A percentile compares a stretch with the other conserved stretches of the same genome.
Evolutionary conservation across 805 yeast genomes (phyloP).

Genomic region (Vanderwaltozyma yarrowii): DNA sequence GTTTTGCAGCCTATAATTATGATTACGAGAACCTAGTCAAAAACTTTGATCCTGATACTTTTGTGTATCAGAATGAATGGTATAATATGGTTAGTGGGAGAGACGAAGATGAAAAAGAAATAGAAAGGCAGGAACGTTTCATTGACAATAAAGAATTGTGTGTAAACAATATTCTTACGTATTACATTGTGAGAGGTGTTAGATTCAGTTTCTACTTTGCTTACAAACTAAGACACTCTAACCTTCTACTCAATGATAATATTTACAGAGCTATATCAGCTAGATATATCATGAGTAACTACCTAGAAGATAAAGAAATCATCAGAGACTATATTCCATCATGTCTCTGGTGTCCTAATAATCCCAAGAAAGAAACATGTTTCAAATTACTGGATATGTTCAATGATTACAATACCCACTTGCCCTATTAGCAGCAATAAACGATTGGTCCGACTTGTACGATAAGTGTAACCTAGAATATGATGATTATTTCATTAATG

Average conservation of each 20-base stretch:
- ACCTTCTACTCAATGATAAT: background rate
- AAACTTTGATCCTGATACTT: background rate
- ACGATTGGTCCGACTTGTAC: background rate
- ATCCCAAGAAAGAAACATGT: slow-evolving; percentile 2
- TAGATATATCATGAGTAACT: slow-evolving; percentile 1
- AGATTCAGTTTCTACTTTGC: slow-evolving; percentile 2
- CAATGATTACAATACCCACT: background rate
- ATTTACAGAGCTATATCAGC: slow-evolving; percentile 1
- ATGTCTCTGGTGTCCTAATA: background rate
- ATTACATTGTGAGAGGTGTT: background rate
- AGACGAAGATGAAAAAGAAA: background rate
- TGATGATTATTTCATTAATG: background rate
- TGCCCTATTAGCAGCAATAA: background rate
- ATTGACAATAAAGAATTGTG: background rate
- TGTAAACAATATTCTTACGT: background rate
- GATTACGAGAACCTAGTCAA: background rate
- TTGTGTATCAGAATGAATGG: background rate
- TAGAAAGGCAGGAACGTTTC: background rate
- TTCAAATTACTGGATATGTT: background rate
- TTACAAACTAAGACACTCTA: background rate
- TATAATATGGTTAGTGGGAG: background rate
- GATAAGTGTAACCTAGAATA: background rate
- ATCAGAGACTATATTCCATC: slow-evolving; percentile 1
- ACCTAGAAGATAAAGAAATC: slow-evolving; percentile 1
- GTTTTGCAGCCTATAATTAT: background rate